These are phyloP conservation scores for Cephaloascus albidus DNA, from an alignment of 805 yeast species.

Conservation along the genomic window DNA sequence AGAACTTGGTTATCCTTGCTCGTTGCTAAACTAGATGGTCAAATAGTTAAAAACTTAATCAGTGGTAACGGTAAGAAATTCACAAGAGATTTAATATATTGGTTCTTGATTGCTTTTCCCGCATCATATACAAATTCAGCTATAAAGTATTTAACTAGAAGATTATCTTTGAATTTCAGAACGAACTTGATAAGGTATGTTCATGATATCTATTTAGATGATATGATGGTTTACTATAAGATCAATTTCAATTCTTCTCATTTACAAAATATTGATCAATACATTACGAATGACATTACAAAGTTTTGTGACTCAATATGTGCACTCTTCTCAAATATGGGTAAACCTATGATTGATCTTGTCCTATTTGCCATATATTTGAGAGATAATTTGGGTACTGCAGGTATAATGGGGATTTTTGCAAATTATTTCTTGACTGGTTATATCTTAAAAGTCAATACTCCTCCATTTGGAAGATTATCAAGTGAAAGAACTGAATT, in stretches of 20 bases:
- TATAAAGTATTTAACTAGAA: conserved; percentile 69
- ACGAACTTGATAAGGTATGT: conserved; percentile 75
- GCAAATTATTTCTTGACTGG: conserved; percentile 78
- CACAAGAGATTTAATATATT: conserved; percentile 65
- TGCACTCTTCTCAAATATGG: conserved; percentile 77
- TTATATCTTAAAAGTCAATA: conserved; percentile 52
- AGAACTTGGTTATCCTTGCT: conserved; percentile 83
- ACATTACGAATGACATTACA: conserved; percentile 76
- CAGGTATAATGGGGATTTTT: conserved; percentile 79
- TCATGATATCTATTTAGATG: conserved; percentile 82
- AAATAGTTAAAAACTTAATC: conserved; percentile 80
- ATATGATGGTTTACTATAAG: conserved; percentile 76
- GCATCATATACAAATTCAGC: conserved; percentile 90
- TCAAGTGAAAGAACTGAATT: conserved; percentile 65
- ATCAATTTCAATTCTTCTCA: conserved; percentile 42
- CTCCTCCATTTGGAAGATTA: conserved; percentile 81
- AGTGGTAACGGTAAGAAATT: conserved; percentile 72
- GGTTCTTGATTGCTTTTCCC: conserved; percentile 89
- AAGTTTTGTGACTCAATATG: conserved; percentile 76
- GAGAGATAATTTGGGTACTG: conserved; percentile 75
- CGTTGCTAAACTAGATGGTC: conserved; percentile 87
- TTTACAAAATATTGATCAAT: conserved; percentile 72
- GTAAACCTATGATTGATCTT: conserved; percentile 85
- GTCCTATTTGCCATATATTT: conserved; percentile 77
- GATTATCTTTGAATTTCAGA: conserved; percentile 76